Evolutionary conservation across 1,139 yeast genomes (phyloP), one percentile per base, ranked within the genome.

Genomic region (Pichia sorboxylosa): DNA sequence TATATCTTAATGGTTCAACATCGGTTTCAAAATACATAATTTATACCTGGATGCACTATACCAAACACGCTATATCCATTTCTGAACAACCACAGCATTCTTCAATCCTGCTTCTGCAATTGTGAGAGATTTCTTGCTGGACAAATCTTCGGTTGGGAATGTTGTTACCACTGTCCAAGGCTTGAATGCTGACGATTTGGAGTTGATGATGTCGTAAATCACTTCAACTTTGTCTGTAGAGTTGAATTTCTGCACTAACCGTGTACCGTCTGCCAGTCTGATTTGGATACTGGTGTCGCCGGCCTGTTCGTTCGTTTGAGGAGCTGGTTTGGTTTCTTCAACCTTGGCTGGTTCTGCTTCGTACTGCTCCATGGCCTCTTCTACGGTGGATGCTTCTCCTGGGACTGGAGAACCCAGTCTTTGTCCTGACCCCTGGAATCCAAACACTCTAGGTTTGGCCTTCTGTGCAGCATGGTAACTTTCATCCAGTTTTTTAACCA

Each of bases 331-430:
- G 9, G 22, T 18, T 27, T 17, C n/a, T 2, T 3, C 15, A 7
- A 14, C 11, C 4, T 7, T 23, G 8, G 24, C 37, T 36, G 26
- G 37, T 37, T 14, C 39, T 44, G 9, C 29, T n/a, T 18, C 33
- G 17, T 28, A 31, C 9, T 34, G 45, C 2, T 40, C 31, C 17
- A 31, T n/a, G 4, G 35, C 38, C 24, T 43, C 46, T 17, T 56
- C 38, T 28, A 37, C 39, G 13, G 57, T 27, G 3, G 29, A 28
- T 11, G 44, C 33, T 35, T 78, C 87, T 1, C 90, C 83, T 0
- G 93, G 90, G 9, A 83, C 80, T 2, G 92, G 93, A 1, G 90
- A 76, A 1, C 99, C 99, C 36, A 90, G 64, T 45, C 97, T 66
- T 38, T 78, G 79, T n/a, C 99, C 98, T 2, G 60, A 51, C 4